Conservation (phyloP, 495 filamentous ascomycete genomes). For the Astrothelium subdiscretum region DNA sequence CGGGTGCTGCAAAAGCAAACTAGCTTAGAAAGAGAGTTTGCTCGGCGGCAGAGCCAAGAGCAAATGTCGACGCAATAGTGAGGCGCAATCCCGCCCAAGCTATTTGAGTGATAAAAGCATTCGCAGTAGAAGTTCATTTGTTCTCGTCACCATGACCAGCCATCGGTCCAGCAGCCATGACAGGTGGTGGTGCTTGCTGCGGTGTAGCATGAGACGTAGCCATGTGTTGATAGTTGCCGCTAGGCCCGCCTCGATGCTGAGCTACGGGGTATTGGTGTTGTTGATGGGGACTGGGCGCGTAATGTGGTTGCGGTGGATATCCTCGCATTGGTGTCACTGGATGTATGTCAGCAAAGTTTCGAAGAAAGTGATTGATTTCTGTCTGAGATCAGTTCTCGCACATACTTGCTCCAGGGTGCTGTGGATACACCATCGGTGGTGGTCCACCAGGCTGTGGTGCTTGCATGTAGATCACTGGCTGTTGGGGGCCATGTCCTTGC, state of each 20-base stretch:
- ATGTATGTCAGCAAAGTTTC: conserved; percentile 18
- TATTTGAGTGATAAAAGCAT: neutral
- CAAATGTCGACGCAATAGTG: neutral
- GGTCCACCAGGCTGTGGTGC: conserved; percentile 31
- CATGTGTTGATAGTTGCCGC: conserved; percentile 36
- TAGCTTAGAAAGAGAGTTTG: neutral
- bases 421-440: conserved; percentile 20
- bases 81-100: neutral
- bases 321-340: conserved; percentile 45
- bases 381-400: neutral
- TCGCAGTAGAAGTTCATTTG: neutral
- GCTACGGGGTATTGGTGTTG: conserved; percentile 52
- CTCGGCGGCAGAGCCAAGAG: neutral
- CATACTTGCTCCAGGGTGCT: conserved; percentile 8
- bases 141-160: neutral
- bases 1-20: neutral
- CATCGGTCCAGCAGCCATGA: neutral
- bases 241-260: conserved; percentile 44
- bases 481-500: conserved; percentile 10
- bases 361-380: conserved; percentile 20
- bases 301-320: conserved; percentile 50
- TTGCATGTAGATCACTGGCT: conserved; percentile 26
- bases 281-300: conserved; percentile 51
- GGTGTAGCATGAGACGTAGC: neutral
- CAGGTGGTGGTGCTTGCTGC: neutral